Evolutionary conservation across 1,284 basidiomycete species (phyloP).

Genomic region (Ceratobasidium sp.): DNA sequence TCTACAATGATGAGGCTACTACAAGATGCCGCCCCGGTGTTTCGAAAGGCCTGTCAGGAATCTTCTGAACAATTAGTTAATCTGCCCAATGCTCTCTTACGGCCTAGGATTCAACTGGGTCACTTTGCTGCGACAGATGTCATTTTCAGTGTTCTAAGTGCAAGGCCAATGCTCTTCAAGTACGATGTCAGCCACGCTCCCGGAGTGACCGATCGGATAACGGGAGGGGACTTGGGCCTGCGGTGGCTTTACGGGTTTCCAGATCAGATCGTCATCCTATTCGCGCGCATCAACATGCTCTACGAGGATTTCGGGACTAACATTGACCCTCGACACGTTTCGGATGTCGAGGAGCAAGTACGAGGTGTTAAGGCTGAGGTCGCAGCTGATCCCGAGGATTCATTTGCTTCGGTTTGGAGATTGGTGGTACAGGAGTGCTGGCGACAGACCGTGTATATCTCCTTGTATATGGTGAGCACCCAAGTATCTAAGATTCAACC

Average conservation of each 20-base stretch:
- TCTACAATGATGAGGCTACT: not conserved
- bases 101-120: not conserved
- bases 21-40: not conserved
- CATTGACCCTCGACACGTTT: not conserved
- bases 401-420: not conserved
- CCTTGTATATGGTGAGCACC: not conserved
- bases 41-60: constrained; percentile 5
- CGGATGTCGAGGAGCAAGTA: not conserved
- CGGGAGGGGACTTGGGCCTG: not conserved
- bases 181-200: constrained; percentile 1
- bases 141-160: not conserved
- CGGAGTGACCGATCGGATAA: not conserved
- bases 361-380: not conserved
- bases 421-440: constrained; percentile 11
- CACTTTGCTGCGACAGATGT: constrained; percentile 3
- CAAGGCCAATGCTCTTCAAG: constrained; percentile 11
- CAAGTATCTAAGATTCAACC: not conserved
- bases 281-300: constrained; percentile 10
- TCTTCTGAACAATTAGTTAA: not conserved
- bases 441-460: not conserved
- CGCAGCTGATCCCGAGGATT: not conserved
- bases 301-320: not conserved
- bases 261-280: constrained; percentile 4
- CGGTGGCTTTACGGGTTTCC: constrained; percentile 20
- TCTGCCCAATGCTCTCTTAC: constrained; percentile 2